phyloP scores from a whole-genome alignment of 2,329 filamentous ascomycete species.

The Pestalotiopsis sp. region DNA sequence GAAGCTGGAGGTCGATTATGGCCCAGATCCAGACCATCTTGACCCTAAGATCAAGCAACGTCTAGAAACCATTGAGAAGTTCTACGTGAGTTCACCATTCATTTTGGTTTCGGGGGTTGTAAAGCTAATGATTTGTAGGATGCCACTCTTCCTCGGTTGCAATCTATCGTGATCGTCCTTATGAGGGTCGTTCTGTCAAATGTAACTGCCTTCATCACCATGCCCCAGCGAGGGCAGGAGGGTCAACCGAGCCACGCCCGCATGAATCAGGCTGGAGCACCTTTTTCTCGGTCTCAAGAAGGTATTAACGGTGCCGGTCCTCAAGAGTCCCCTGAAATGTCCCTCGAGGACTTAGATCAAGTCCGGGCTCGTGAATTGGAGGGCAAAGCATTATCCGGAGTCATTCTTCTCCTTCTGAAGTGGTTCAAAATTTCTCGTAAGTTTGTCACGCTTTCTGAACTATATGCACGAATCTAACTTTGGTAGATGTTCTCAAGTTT shows the following conservation, averaged over 20 bases:
- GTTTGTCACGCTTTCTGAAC: slow-evolving; percentile 31
- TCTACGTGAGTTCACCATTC: slow-evolving; percentile 67
- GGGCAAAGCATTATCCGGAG: slow-evolving; percentile 87
- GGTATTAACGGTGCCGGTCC: slow-evolving; percentile 31
- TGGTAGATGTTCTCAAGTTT: slow-evolving; percentile 83
- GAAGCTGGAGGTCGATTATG: slow-evolving; percentile 43
- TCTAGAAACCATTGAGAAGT: slow-evolving; percentile 75
- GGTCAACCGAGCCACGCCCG: slow-evolving; percentile 36
- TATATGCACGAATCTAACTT: slow-evolving; percentile 17
- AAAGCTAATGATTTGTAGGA: slow-evolving; percentile 50
- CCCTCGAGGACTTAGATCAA: slow-evolving; percentile 78
- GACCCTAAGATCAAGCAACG: slow-evolving; percentile 61
- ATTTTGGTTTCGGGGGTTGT: neutral
- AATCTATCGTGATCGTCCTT: slow-evolving; percentile 90
- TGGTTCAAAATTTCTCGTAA: slow-evolving; percentile 95
- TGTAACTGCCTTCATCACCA: slow-evolving; percentile 78
- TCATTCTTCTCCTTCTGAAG: slow-evolving; percentile 84
- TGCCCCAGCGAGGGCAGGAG: slow-evolving; percentile 46
- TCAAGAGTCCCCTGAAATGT: slow-evolving; percentile 45
- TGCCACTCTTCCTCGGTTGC: slow-evolving; percentile 78
- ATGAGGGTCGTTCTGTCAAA: slow-evolving; percentile 86
- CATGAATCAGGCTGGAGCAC: slow-evolving; percentile 37
- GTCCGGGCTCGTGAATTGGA: slow-evolving; percentile 83
- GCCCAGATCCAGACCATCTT: slow-evolving; percentile 48
- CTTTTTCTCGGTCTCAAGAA: slow-evolving; percentile 30